phyloP scores from a whole-genome alignment of 2,329 filamentous ascomycete species.

The Hymenoscyphus infarciens region DNA sequence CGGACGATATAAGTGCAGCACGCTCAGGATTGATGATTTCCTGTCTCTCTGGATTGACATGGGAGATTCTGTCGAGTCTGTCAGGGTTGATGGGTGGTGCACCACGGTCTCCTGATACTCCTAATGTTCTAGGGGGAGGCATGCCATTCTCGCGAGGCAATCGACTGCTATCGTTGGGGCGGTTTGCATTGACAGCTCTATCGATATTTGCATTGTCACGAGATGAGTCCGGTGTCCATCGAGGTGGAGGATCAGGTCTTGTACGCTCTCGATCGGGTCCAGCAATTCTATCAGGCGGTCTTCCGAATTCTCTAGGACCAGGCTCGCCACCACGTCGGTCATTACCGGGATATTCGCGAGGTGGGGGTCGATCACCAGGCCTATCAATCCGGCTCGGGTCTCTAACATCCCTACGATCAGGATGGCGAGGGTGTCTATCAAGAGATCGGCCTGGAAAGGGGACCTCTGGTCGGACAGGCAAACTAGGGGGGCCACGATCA shows the following conservation, averaged over 20 bases:
- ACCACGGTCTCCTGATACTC: slow-evolving; percentile 25
- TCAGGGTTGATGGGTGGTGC: slow-evolving; percentile 6
- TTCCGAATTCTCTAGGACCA: slow-evolving; percentile 28
- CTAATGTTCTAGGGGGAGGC: slow-evolving; percentile 29
- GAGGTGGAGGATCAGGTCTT: slow-evolving; percentile 29
- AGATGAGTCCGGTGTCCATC: slow-evolving; percentile 31
- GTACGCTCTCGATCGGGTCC: slow-evolving; percentile 29
- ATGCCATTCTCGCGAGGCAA: slow-evolving; percentile 32
- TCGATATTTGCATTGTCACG: slow-evolving; percentile 33
- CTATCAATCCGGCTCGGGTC: slow-evolving; percentile 28
- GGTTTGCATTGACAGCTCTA: slow-evolving; percentile 23
- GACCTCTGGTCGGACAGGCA: slow-evolving; percentile 35
- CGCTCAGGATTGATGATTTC: slow-evolving; percentile 36
- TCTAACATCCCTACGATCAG: slow-evolving; percentile 33
- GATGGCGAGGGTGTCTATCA: slow-evolving; percentile 32
- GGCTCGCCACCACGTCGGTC: slow-evolving; percentile 31
- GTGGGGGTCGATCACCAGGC: slow-evolving; percentile 26
- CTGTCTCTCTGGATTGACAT: slow-evolving; percentile 30
- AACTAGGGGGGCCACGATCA: slow-evolving; percentile 27
- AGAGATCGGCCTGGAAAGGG: slow-evolving; percentile 32
- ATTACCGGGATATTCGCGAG: slow-evolving; percentile 29
- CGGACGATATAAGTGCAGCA: slow-evolving; percentile 34
- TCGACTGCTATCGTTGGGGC: slow-evolving; percentile 27
- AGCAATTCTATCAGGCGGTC: slow-evolving; percentile 25
- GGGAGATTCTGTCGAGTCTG: slow-evolving; percentile 11